Base-by-base conservation (phyloP, 2,329 filamentous ascomycete species). In the Diaporthe helianthi region DNA sequence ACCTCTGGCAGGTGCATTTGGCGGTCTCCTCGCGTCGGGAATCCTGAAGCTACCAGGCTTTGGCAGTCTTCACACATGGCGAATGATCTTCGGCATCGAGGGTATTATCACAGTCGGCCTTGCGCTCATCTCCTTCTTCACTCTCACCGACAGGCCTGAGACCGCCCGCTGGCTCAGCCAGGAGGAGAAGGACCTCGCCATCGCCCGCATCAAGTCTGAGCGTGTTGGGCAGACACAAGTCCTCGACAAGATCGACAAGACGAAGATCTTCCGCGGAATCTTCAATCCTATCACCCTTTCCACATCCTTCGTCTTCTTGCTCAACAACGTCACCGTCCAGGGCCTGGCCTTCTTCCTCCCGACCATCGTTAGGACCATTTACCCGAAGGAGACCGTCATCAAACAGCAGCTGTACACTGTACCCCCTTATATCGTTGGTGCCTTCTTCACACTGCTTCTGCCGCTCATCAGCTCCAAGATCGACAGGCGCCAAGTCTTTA, bases 31-130 rank as follows among this genome's bases (percentile, higher is more conserved):
- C 1, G 83, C 83, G 1, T 83, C 79, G 17, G 70, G 36, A 1
- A 93, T 93, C 72, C 81, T 92, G 24, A 88, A 80, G 2, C 82
- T 93, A 1, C 79, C 86, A 65, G 78, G 82, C 69, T 87, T 92
- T 71, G 89, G 88, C 13, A 77, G 81, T 12, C 80, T 92, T 0
- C 80, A 80, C 55, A 80, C 77, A 22, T 92, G 90, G 90, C 82
- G 89, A 8, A 91, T 91, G 89, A 90, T 92, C 67, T 92, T 92
- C 69, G 86, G 85, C 38, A 89, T 92, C 36, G 90, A 92, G 76
- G 90, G 90, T 46, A 87, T 92, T 73, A 84, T 92, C 73, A 79
- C 77, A 0, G 75, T 77, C 69, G 82, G 83, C 0, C 77, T 92
- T 0, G 83, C 85, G 0, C n/a, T 92, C 1, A 80, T 92, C 44